A percentile compares a stretch with the other conserved stretches of the same genome.
Evolutionary conservation across 768 basidiomycete species (phyloP).

Genomic region (Jaapia argillacea): DNA sequence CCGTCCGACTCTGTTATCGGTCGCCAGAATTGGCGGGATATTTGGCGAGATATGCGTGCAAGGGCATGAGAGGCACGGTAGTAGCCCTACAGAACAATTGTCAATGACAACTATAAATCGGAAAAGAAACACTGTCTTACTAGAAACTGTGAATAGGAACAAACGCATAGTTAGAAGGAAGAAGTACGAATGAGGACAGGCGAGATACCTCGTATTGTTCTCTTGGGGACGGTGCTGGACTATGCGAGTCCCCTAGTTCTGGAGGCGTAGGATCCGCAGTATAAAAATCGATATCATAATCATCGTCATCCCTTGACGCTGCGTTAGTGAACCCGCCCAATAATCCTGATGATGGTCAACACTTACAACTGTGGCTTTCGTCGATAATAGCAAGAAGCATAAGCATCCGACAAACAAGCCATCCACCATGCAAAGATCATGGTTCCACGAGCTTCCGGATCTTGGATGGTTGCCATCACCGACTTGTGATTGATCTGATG

Average conservation of each 20-base stretch:
- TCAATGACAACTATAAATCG: conserved; percentile 5
- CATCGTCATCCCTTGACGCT: conserved; percentile 56
- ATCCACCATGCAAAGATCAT: conserved; percentile 96
- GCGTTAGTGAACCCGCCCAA: conserved; percentile 15
- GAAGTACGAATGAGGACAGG: conserved; percentile 3
- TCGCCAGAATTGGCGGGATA: conserved; percentile 74
- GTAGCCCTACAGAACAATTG: conserved; percentile 50
- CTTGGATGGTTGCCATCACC: conserved; percentile 61
- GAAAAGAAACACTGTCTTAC: conserved; percentile 29
- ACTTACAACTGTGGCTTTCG: conserved; percentile 68
- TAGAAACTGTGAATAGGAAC: conserved; percentile 40
- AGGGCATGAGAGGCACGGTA: conserved; percentile 76
- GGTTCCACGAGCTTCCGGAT: conserved; percentile 67
- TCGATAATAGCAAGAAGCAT: conserved; percentile 75
- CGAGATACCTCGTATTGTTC: conserved; percentile 67
- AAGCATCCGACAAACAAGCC: conserved; percentile 79
- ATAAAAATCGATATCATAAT: conserved; percentile 87
- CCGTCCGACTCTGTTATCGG: conserved; percentile 72
- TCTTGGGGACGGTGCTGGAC: conserved; percentile 48
- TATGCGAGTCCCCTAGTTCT: conserved; percentile 15
- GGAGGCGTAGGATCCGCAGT: conserved; percentile 49
- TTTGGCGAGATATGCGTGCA: conserved; percentile 74
- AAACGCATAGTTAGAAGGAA: neutral
- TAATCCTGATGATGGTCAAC: conserved; percentile 1
- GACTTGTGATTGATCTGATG: conserved; percentile 76